Base-by-base conservation (phyloP, 805 yeast genomes). In the Candida ortonii region DNA sequence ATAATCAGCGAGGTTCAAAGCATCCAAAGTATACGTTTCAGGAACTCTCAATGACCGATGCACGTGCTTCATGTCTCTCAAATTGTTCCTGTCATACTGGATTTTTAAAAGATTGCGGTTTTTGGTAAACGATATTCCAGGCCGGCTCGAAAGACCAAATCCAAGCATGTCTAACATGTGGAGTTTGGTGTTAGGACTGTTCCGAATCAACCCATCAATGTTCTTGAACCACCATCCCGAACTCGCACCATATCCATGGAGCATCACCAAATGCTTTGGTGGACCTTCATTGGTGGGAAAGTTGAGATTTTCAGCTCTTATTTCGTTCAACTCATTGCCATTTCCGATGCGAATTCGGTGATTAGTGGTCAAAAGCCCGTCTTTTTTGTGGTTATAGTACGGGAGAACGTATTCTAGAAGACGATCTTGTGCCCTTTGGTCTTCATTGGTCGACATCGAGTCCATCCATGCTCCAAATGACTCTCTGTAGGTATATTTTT, bases 201-300 rank as follows among this genome's bases (percentile, higher is more conserved):
- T 49, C 14, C 56, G 43, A 24, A 71, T 64, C 30, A 75, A 52
- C 7, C 67, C 50, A 37, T 68, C 69, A 36, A 72, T 66, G 40
- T 75, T 75, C 32, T 77, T 62, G 20, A 76, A 76, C 61, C 72
- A 75, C 56, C 78, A 73, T 2, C 79, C 79, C 12, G 65, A 52
- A 0, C 76, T 65, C 1, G 80, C 78, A 0, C 76, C 80, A 52
- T 71, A 75, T 0, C 81, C 81, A 47, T 75, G 81, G 14, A 75
- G 36, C 57, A 75, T 67, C 3, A 73, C 80, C 15, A 75, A 41
- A 49, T 73, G 71, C 1, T 41, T 44, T 7, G 36, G 15, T 13
- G 36, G 9, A 6, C 16, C 12, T 6, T 25, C 27, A n/a, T 19
- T 28, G 4, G 22, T n/a, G n/a, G n/a, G n/a, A n/a, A n/a, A n/a